Evolutionary conservation across 2,329 filamentous ascomycete species (phyloP).

Genomic region (Arthrobotrys entomopaga): DNA sequence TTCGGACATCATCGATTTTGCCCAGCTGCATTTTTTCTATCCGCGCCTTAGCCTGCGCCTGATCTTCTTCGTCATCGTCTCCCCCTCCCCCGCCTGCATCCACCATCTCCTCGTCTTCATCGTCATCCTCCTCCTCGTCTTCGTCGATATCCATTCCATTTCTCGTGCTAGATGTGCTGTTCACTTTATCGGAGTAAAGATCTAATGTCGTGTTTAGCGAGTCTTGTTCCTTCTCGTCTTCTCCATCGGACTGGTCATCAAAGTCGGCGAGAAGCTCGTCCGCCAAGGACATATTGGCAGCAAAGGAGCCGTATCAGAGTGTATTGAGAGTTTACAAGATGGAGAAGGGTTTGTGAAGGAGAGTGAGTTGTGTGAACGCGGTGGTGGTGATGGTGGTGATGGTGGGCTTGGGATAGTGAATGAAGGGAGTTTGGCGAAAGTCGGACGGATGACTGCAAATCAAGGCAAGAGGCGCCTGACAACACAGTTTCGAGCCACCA

Average conservation of each 20-base stretch:
- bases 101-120: constrained; percentile 68
- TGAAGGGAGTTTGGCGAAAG: not conserved
- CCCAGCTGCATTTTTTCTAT: constrained; percentile 84
- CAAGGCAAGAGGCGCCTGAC: not conserved
- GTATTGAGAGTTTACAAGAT: constrained; percentile 42
- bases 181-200: constrained; percentile 61
- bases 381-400: not conserved
- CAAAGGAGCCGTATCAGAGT: not conserved
- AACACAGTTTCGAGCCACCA: not conserved
- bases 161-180: constrained; percentile 61
- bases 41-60: constrained; percentile 78
- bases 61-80: constrained; percentile 69
- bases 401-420: not conserved
- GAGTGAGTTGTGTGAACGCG: not conserved
- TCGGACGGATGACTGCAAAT: not conserved
- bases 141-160: constrained; percentile 70
- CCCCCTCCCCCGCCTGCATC: constrained; percentile 17
- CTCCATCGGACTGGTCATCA: constrained; percentile 82
- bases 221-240: constrained; percentile 68
- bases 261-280: constrained; percentile 94
- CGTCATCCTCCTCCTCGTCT: constrained; percentile 69
- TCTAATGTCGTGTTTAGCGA: constrained; percentile 64
- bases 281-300: constrained; percentile 80
- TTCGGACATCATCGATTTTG: constrained; percentile 78
- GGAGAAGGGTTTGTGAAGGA: not conserved